Evolutionary conservation across 2,329 filamentous ascomycete genomes (phyloP), one percentile per base, ranked within the genome.

Genomic region (Aplosporella prunicola): DNA sequence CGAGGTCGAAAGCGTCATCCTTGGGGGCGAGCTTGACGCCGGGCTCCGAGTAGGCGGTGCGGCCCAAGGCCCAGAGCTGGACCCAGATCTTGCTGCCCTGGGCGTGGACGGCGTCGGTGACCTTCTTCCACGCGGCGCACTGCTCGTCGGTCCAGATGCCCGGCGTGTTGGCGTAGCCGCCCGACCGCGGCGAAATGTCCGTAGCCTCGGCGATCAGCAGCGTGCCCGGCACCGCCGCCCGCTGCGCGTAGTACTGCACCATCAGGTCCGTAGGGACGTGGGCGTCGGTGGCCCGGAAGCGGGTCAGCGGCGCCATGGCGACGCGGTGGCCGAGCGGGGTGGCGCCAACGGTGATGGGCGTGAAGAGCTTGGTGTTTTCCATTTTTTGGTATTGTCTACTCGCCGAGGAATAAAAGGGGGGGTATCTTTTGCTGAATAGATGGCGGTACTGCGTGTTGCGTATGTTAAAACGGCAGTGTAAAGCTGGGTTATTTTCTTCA

Each of bases 11-110:
- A 16, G 63, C 55, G 13, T 50, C 49, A 13, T 56, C 47, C 31
- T 34, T 20, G 14, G 45, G 34, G 7, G 47, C 42, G 9, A 46
- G 41, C 9, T 60, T 60, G 14, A 51, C 54, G 3, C 62, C 53
- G 5, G 60, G 49, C 2, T 53, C 44, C 1, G 57, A 51, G 42
- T 62, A 54, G 0, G 71, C 71, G 3, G 68, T 66, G 3, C 79
- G 69, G 4, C 80, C 78, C 5, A 75, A 59, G 0, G 67, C 69
- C 66, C 75, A 81, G 0, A 83, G 61, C 50, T 83, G 80, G 3
- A 67, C 53, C 56, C 66, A 80, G 35, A 82, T 76, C 50, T 66
- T 74, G 15, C 66, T 69, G 6, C 72, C 72, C 47, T 78, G 77
- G 15, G 62, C 63, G 52, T 84, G 80, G 0, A 83, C 75, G 1